phyloP scores from a whole-genome alignment of 2,329 filamentous ascomycete genomes.

The Phoma sp. region DNA sequence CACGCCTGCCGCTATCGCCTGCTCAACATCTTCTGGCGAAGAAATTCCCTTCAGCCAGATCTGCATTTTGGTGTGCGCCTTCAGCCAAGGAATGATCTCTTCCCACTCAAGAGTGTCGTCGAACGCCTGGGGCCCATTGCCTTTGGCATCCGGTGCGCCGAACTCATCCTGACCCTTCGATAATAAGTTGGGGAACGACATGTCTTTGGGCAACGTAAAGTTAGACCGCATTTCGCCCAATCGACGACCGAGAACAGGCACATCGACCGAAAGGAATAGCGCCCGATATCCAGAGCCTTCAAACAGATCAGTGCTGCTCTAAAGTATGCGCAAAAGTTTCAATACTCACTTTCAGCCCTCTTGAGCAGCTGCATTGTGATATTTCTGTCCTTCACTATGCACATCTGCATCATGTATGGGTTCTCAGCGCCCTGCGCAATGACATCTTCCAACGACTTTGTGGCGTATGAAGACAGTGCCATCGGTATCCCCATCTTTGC shows the following conservation, averaged over 20 bases:
- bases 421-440: constrained; percentile 56
- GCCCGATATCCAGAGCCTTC: constrained; percentile 55
- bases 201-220: constrained; percentile 56
- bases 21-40: constrained; percentile 45
- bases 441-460: constrained; percentile 70
- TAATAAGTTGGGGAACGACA: constrained; percentile 55
- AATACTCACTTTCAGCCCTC: constrained; percentile 52
- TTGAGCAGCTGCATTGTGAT: constrained; percentile 53
- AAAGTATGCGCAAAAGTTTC: no score
- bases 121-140: constrained; percentile 25
- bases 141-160: constrained; percentile 24
- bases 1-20: constrained; percentile 53
- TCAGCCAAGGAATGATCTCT: constrained; percentile 58
- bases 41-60: constrained; percentile 56
- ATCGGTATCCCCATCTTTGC: constrained; percentile 67
- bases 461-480: constrained; percentile 63
- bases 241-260: constrained; percentile 61
- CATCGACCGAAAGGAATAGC: constrained; percentile 63
- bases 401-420: constrained; percentile 61
- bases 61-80: constrained; percentile 56
- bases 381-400: constrained; percentile 58
- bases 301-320: neutral
- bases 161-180: constrained; percentile 28
- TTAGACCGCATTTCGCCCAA: constrained; percentile 63
- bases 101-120: constrained; percentile 55